Evolutionary conservation across 2,329 filamentous ascomycete species (phyloP), one percentile per base, ranked within the genome.

Genomic region (Lasiodiplodia citricola): DNA sequence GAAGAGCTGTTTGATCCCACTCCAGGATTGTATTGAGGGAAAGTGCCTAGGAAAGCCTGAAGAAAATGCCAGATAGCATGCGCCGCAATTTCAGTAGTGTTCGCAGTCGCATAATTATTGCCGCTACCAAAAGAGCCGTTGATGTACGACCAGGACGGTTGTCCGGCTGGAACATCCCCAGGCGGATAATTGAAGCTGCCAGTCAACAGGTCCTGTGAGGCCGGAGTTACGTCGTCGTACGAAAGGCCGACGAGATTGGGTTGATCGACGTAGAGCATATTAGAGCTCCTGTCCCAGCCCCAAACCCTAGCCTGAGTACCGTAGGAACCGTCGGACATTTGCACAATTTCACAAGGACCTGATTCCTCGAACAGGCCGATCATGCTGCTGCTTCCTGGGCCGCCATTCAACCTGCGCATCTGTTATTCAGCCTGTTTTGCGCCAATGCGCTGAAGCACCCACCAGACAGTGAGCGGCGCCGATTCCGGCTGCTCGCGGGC

Each of bases 231-330:
- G 31, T 83, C 84, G 74, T 93, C 92, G 75, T 87, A 89, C 2
- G 89, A 91, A 72, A 91, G 89, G 31, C 88, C 87, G 60, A 92
- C 87, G 78, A 92, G 89, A 70, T 90, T 89, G 28, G 90, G 90
- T 86, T 93, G 78, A 63, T 85, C 83, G 69, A 89, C 85, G 75
- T 86, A 89, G 58, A 89, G 80, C 75, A 89, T 80, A 72, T 89
- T 89, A 38, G 85, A 86, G 56, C 81, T 83, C 68, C 84, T 83
- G 75, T 92, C 89, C 89, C 89, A 92, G 18, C 88, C 87, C 86
- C 87, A 91, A 75, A 87, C 83, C 64, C 87, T 83, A 11, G 86
- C 83, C 58, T 84, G 80, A 0, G 88, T 91, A 16, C 84, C 84
- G 68, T 88, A 86, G 35, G 73, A 80, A 60, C 78, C 80, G 68